Percentiles rank a stretch among this genome's conserved stretches.
Evolutionary conservation across 2,329 filamentous ascomycete species (phyloP).

Genomic region (Cyphellophora attinorum): DNA sequence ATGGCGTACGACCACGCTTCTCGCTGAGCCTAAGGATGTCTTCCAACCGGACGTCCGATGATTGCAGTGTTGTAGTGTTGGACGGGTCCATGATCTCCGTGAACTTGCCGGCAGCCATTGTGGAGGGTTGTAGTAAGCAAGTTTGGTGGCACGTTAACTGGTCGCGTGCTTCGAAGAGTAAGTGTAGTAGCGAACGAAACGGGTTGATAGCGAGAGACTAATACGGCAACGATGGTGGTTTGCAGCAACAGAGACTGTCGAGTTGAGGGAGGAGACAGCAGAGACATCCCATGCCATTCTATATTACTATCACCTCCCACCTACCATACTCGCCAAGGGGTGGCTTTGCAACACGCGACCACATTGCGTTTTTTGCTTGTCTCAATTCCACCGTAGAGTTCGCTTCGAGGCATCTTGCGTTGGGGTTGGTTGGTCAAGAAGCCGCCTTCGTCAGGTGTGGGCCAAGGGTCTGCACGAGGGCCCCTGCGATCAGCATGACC

Average conservation of each 20-base stretch:
- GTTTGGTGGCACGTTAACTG: conserved; percentile 3
- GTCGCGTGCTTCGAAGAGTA: conserved; percentile 1
- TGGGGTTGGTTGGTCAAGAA: not conserved
- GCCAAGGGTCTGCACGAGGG: not conserved
- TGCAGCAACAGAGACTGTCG: no score
- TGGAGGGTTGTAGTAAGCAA: conserved; percentile 16
- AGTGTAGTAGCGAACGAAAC: not conserved
- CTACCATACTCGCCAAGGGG: not conserved
- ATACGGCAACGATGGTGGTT: no score
- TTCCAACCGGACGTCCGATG: conserved; percentile 32
- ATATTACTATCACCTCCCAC: not conserved
- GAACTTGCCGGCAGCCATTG: conserved; percentile 30
- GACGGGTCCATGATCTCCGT: conserved; percentile 32
- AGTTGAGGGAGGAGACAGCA: not conserved
- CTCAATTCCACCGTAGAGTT: no score
- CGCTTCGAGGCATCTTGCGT: not conserved
- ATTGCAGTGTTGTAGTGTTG: conserved; percentile 24
- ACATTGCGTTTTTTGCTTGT: no score
- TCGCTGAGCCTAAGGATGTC: conserved; percentile 33
- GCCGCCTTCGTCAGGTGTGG: not conserved
- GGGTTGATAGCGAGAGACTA: not conserved
- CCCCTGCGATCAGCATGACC: conserved; percentile 1
- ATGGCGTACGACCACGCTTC: conserved; percentile 20
- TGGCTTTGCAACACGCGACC: not conserved
- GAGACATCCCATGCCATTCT: not conserved